phyloP scores from a whole-genome alignment of 176 grass and related monocot species.

The Thinopyrum elongatum region DNA sequence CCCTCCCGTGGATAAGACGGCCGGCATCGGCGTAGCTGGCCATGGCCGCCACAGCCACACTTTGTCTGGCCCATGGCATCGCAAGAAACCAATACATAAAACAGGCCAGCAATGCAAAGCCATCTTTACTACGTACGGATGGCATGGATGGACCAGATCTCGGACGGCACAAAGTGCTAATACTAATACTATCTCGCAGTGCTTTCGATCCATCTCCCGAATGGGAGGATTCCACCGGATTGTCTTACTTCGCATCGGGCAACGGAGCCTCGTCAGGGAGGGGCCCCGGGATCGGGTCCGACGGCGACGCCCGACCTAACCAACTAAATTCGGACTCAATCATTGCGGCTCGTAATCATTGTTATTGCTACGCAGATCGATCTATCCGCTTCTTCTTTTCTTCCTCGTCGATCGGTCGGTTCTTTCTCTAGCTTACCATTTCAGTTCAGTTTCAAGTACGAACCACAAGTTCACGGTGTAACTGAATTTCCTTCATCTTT shows the following conservation, averaged over 20 bases:
- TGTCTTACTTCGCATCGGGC: constrained; percentile 27
- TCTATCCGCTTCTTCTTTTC: not conserved
- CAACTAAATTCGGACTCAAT: constrained; percentile 21
- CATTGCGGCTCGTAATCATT: constrained; percentile 33
- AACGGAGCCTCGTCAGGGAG: not conserved
- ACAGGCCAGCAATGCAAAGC: not conserved
- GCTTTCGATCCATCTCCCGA: not conserved
- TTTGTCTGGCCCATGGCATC: not conserved
- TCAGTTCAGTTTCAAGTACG: not conserved
- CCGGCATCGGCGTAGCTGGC: constrained; percentile 12
- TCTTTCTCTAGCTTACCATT: not conserved
- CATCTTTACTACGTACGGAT: constrained; percentile 28
- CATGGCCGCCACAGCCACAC: constrained; percentile 20
- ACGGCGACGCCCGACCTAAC: constrained; percentile 44
- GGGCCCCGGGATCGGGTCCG: constrained; percentile 39
- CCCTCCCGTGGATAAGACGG: constrained; percentile 15
- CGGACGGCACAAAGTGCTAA: not conserved
- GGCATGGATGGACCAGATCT: constrained; percentile 14
- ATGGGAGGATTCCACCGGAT: constrained; percentile 34
- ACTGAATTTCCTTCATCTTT: not conserved
- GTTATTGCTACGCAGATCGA: not conserved
- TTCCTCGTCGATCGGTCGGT: not conserved
- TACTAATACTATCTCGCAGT: not conserved
- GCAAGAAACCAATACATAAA: not conserved
- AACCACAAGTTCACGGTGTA: not conserved